Base-by-base conservation (phyloP, 176 grass and related monocot genomes). In the Poa pratensis region DNA sequence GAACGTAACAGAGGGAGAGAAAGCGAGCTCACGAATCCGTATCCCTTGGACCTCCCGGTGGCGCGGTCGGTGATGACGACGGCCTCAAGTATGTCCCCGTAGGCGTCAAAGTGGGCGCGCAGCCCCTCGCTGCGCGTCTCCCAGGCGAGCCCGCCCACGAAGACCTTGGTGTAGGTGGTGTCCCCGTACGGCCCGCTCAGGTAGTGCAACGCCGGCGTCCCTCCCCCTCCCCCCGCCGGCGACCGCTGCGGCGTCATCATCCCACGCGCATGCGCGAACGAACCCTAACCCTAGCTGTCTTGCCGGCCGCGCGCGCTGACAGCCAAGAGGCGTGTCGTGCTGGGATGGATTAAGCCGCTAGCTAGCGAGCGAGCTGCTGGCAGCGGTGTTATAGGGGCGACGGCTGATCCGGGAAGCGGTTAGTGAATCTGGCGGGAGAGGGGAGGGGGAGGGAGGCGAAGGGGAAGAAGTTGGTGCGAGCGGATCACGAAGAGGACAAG, bases 81-180 rank as follows among this genome's bases (percentile, higher is more conserved):
- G 55, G 91, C 91, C 87, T 92, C 91, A n/a, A 92, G 81, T 62
- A 92, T 92, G 23, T 92, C 84, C 54, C 91, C 91, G 40, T 85
- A 93, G 0, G 13, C 81, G 50, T 90, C 82, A 18, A 93, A 93
- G 91, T 93, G 85, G 8, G 85, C 85, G 51, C 91, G 81, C 24
- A 93, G 88, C 5, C 85, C 84, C 73, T 93, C 91, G 88, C 88
- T 93, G 17, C 88, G 78, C 77, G 91, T 93, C 88, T 93, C 88
- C 91, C 91, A 93, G 6, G 91, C 91, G 26, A 93, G 74, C 0
- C 91, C 91, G 40, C 91, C 91, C 17, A 93, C 91, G 91, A 93
- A 93, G 14, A 93, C 88, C 91, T 93, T 93, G 65, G 91, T 93
- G 77, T 34, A 85, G 15, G 91, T 93, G 14, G 91, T 93, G 85